These are phyloP conservation scores for Penicillium psychrosexuale DNA, from an alignment of 2,329 filamentous ascomycete genomes.

Conservation along the genomic window DNA sequence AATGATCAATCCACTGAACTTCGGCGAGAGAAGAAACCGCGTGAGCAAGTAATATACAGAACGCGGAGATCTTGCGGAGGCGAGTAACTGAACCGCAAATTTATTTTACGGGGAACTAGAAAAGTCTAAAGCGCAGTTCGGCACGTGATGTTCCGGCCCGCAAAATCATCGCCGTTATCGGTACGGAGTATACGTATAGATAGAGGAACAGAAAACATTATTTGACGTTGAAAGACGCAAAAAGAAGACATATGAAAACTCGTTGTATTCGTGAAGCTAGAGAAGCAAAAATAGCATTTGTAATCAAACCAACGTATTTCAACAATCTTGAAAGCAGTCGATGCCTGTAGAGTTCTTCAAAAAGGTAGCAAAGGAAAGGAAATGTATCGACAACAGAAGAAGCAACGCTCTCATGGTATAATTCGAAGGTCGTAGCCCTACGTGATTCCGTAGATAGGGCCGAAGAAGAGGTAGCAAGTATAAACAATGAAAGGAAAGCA, in stretches of 20 bases:
- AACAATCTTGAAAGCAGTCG: constrained; percentile 1
- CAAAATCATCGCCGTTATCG: constrained; percentile 2
- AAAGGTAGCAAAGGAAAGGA: constrained; percentile 8
- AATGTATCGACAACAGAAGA: constrained; percentile 12
- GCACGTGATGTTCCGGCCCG: constrained; percentile 22
- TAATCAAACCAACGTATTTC: constrained; percentile 4
- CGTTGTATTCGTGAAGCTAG: neutral
- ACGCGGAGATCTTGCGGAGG: constrained; percentile 33
- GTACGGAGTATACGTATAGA: neutral
- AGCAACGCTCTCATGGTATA: constrained; percentile 26
- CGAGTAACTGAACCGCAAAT: constrained; percentile 29
- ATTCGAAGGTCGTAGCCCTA: constrained; percentile 33
- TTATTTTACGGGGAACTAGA: constrained; percentile 30
- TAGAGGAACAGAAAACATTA: neutral
- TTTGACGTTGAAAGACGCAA: too few species aligned
- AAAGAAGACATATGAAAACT: neutral
- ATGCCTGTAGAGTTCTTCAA: neutral
- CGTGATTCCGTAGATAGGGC: constrained; percentile 27
- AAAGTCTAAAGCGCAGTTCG: constrained; percentile 10
- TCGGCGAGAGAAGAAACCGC: neutral
- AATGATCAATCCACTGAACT: neutral
- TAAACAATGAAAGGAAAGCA: constrained; percentile 18
- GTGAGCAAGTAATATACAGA: constrained; percentile 5
- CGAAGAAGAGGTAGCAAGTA: constrained; percentile 21
- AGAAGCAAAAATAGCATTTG: neutral